Evolutionary conservation across 345 rosid species (phyloP).

Genomic region (Microcos paniculata): DNA sequence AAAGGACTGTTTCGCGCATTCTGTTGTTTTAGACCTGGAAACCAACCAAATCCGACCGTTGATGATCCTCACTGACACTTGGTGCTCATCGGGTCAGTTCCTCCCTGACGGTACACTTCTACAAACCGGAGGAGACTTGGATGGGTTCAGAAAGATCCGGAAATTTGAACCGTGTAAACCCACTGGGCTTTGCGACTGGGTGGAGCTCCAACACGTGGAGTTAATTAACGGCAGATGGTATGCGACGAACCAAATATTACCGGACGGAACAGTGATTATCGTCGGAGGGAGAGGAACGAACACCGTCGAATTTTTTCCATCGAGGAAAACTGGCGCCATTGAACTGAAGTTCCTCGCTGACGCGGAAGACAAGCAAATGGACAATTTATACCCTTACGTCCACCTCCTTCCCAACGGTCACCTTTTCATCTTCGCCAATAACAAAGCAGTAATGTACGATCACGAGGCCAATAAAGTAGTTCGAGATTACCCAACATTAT

Average conservation of each 20-base stretch:
- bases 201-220: slow-evolving; percentile 49
- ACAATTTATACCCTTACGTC: slow-evolving; percentile 84
- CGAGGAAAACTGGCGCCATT: slow-evolving; percentile 53
- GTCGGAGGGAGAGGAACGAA: slow-evolving; percentile 66
- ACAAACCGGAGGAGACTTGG: slow-evolving; percentile 73
- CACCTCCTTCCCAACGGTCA: slow-evolving; percentile 83
- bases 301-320: slow-evolving; percentile 68
- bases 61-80: slow-evolving; percentile 68
- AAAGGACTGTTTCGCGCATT: slow-evolving; percentile 84
- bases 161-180: slow-evolving; percentile 57
- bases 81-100: slow-evolving; percentile 83
- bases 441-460: slow-evolving; percentile 66
- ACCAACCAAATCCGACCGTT: slow-evolving; percentile 55
- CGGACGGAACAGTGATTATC: slow-evolving; percentile 68
- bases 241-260: slow-evolving; percentile 65
- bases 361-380: slow-evolving; percentile 77
- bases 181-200: slow-evolving; percentile 56
- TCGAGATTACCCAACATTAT: slow-evolving; percentile 58
- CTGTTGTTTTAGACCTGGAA: slow-evolving; percentile 46
- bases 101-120: slow-evolving; percentile 67
- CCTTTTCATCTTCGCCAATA: slow-evolving; percentile 83
- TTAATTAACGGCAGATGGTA: slow-evolving; percentile 65
- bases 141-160: slow-evolving; percentile 53
- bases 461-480: slow-evolving; percentile 45
- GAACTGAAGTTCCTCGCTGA: slow-evolving; percentile 63